Base-by-base conservation (phyloP, 2,329 filamentous ascomycete genomes). In the Sporothrix variecibatus region DNA sequence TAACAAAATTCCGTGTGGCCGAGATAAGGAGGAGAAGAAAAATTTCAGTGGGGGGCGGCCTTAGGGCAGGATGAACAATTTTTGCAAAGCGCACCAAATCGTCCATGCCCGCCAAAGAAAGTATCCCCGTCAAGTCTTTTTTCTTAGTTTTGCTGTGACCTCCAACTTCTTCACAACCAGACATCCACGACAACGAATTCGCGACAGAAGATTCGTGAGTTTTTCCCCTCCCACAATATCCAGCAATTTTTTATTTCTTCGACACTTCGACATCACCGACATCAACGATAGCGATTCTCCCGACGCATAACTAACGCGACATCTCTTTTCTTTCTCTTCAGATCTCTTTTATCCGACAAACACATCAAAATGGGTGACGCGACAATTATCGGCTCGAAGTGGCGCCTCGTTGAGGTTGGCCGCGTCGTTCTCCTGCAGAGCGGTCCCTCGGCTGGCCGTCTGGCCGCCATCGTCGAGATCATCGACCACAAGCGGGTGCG, bases 401-500 rank as follows among this genome's bases (percentile, higher is more conserved):
- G 94, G 94, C 95, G 95, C 89, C 90, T 94, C 87, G 95, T 99
- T 85, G 95, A 99, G 92, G 94, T 98, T 86, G 96, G 96, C 91
- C 94, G 96, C 85, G 91, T 99, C 83, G 92, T 97, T 85, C 91
- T 97, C 85, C 92, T 98, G 88, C 92, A 94, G 86, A 86, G 85
- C 84, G 93, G 94, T 83, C 91, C 92, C 81, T 93, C 87, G 88
- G 87, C 88, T 80, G 95, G 95, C 88, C 93, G 93, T 85, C 91
- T 98, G 82, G 97, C 95, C 82, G 88, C 92, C 82, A 95, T 99
- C 83, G 94, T 97, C 87, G 95, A 99, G 92, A 98, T 99, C 87
- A 96, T 99, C 88, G 96, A 99, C 88, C 95, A 99, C 93, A 98
- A 97, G 91, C 94, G 96, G 88, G 96, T 99, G 97, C 85, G 96